phyloP scores from a whole-genome alignment of 352 stramenopile species.

The Phytophthora pisi region DNA sequence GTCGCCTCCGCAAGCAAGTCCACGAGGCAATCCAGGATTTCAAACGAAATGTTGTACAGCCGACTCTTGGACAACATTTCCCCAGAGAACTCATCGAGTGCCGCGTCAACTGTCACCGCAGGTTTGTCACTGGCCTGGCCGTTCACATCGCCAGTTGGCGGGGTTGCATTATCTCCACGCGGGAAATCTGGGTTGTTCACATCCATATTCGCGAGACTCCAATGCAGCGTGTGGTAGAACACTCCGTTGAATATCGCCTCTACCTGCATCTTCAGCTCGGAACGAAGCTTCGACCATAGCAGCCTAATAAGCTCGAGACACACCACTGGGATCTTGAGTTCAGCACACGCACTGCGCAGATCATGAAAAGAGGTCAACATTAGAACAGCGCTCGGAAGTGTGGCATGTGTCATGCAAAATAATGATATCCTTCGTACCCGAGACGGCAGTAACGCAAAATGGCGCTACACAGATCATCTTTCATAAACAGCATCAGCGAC shows the following conservation, averaged over 20 bases:
- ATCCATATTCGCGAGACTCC: constrained; percentile 69
- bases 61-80: constrained; percentile 54
- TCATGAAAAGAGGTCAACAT: background rate
- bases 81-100: constrained; percentile 69
- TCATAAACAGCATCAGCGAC: constrained; percentile 82
- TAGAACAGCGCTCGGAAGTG: constrained; percentile 3
- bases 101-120: constrained; percentile 47
- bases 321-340: constrained; percentile 60
- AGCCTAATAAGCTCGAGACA: constrained; percentile 70
- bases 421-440: constrained; percentile 42
- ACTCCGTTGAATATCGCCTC: constrained; percentile 78
- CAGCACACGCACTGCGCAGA: constrained; percentile 45
- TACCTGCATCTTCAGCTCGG: constrained; percentile 80
- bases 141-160: background rate
- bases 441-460: constrained; percentile 76
- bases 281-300: constrained; percentile 79
- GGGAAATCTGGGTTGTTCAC: constrained; percentile 66
- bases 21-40: constrained; percentile 92
- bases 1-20: constrained; percentile 96
- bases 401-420: background rate
- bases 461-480: constrained; percentile 82
- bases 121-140: constrained; percentile 21
- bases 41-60: constrained; percentile 69
- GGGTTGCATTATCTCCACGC: constrained; percentile 36
- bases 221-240: constrained; percentile 74